phyloP scores from a whole-genome alignment of 805 yeast genomes.

The Suhomyces emberorum region DNA sequence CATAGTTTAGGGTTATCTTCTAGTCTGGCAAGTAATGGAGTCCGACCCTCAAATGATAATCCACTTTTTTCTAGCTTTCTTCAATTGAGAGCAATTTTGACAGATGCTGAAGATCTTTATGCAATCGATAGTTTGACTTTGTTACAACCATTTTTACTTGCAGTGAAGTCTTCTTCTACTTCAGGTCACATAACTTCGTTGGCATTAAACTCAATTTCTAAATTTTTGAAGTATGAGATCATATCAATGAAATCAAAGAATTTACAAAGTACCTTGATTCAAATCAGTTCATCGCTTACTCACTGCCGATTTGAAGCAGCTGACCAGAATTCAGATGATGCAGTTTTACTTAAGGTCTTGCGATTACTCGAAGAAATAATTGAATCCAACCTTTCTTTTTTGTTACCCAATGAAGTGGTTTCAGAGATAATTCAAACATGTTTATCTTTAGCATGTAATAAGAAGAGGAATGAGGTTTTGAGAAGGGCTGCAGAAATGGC shows the following conservation, averaged over 20 bases:
- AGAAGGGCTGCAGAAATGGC: constrained; percentile 87
- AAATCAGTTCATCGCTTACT: constrained; percentile 72
- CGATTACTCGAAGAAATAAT: constrained; percentile 66
- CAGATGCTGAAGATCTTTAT: constrained; percentile 48
- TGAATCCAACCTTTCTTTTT: constrained; percentile 57
- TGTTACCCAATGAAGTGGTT: constrained; percentile 77
- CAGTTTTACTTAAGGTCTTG: constrained; percentile 80
- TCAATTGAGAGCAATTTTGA: constrained; percentile 69
- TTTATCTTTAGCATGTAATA: constrained; percentile 86
- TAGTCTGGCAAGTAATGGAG: constrained; percentile 21
- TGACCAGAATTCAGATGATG: constrained; percentile 88
- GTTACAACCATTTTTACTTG: constrained; percentile 80
- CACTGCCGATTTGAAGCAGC: constrained; percentile 96
- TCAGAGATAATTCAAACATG: constrained; percentile 91
- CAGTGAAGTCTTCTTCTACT: constrained; percentile 79
- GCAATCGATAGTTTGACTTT: constrained; percentile 69
- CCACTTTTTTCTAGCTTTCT: constrained; percentile 78
- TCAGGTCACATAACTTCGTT: constrained; percentile 82
- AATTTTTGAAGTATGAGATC: constrained; percentile 67
- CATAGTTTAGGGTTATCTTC: constrained; percentile 19
- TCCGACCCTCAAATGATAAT: constrained; percentile 26
- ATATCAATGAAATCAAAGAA: constrained; percentile 55
- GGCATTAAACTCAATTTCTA: constrained; percentile 72
- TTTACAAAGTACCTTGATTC: constrained; percentile 55
- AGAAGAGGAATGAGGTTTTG: constrained; percentile 83